A percentile compares a stretch with the other conserved stretches of the same genome.
Evolutionary conservation across 192 early-diverging fungal species (phyloP).

Genomic region (Rhizophagus clarus): DNA sequence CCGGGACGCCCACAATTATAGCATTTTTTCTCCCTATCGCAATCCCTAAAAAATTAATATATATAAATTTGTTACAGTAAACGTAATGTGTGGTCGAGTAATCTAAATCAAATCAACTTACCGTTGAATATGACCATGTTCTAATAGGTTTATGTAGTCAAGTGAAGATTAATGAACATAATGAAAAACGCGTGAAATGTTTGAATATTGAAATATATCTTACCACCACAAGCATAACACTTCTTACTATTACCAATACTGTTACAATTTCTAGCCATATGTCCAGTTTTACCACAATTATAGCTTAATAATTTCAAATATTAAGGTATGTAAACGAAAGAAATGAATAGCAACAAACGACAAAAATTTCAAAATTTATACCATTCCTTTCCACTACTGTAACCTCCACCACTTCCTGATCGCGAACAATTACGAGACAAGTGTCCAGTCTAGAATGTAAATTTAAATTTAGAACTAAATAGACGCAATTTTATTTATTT

Average conservation of each 20-base stretch:
- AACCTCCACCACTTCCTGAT: background rate
- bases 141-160: background rate
- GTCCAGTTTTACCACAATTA: background rate
- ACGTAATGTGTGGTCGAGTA: background rate
- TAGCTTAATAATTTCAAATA: background rate
- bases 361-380: background rate
- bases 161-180: background rate
- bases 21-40: background rate
- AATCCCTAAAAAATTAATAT: background rate
- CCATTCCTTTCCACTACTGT: background rate
- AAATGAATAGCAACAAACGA: background rate
- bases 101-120: background rate
- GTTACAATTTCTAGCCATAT: background rate
- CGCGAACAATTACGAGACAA: background rate
- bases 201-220: background rate
- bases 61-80: background rate
- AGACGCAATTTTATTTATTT: background rate
- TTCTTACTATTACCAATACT: background rate
- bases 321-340: background rate
- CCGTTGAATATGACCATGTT: slow-evolving; percentile 2
- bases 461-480: background rate
- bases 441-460: background rate
- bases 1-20: slow-evolving; percentile 3
- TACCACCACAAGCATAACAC: slow-evolving; percentile 16
- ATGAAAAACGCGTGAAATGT: background rate